Evolutionary conservation across 495 filamentous ascomycete species (phyloP), one percentile per base, ranked within the genome.

Genomic region (Lindgomyces ingoldianus): DNA sequence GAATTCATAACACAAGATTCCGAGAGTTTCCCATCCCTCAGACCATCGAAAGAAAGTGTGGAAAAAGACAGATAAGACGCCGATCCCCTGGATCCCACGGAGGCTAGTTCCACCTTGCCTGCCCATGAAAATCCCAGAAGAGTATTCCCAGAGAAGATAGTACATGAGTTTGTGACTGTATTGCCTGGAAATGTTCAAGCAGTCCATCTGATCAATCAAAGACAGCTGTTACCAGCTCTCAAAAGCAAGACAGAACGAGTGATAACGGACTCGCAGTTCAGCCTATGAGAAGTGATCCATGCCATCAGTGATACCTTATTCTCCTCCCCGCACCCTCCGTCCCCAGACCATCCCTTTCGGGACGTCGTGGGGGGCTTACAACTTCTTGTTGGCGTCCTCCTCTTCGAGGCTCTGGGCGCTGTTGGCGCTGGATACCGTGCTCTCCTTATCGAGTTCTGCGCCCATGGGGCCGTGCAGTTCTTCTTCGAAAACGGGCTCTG

Each of bases 401-500:
- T 74, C 72, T 18, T 78, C 75, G 18, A 73, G 64, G 62, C 68
- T 72, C n/a, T 68, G 68, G 30, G 63, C 57, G 55, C 62, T 73
- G 10, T 68, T 69, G 26, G 63, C 57, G 55, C 62, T 73, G 12
- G 48, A 53, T 27, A 72, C 69, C 14, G 67, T 72, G 65, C 67
- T 67, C 65, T 84, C 70, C 61, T 76, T 71, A 16, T 75, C 62
- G 22, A 74, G 73, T 39, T 71, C 67, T 19, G 22, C 58, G 30
- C 49, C 57, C 9, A 53, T 57, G 46, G 51, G 51, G 3, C 85
- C 88, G 71, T 93, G 89, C 48, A 91, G 55, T 53, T 84, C 83
- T 79, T 96, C 92, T 74, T 96, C 90, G 68, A 95, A 96, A 60
- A 92, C 88, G 57, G 91, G 92, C 71, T 95, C 91, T 12, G 81